These are phyloP conservation scores for Agrocybe praecox DNA, from an alignment of 768 basidiomycete genomes.

Conservation along the genomic window DNA sequence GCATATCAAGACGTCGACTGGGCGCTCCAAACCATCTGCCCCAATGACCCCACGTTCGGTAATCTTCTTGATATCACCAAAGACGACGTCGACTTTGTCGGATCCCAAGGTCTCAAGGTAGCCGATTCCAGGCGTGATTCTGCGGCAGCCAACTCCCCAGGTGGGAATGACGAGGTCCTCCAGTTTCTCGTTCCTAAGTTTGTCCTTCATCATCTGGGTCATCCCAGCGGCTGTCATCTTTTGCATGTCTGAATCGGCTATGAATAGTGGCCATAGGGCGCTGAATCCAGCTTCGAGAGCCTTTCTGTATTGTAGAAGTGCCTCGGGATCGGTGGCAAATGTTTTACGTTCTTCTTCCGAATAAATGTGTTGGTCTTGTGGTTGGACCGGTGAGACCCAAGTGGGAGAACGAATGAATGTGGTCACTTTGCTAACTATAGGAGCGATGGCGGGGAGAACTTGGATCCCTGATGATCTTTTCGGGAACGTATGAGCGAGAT, in stretches of 20 bases:
- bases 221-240: slow-evolving; percentile 24
- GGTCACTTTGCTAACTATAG: slow-evolving; percentile 35
- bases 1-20: slow-evolving; percentile 37
- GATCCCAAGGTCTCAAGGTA: slow-evolving; percentile 34
- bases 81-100: slow-evolving; percentile 33
- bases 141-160: slow-evolving; percentile 36
- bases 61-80: slow-evolving; percentile 28
- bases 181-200: slow-evolving; percentile 42
- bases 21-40: slow-evolving; percentile 29
- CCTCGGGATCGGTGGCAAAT: slow-evolving; percentile 38
- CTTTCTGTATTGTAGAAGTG: slow-evolving; percentile 44
- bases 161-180: slow-evolving; percentile 38
- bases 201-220: slow-evolving; percentile 39
- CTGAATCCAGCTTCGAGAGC: slow-evolving; percentile 42
- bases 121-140: slow-evolving; percentile 35
- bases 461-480: slow-evolving; percentile 35
- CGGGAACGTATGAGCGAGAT: background rate
- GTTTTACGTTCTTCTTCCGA: slow-evolving; percentile 40
- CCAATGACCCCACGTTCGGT: slow-evolving; percentile 29
- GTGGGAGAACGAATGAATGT: slow-evolving; percentile 34
- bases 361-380: slow-evolving; percentile 30
- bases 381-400: slow-evolving; percentile 31
- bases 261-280: slow-evolving; percentile 27
- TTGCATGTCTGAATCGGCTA: slow-evolving; percentile 37
- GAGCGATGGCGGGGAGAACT: slow-evolving; percentile 33